Evolutionary conservation across 345 rosid species (phyloP).

Genomic region (Melaleuca alternifolia): DNA sequence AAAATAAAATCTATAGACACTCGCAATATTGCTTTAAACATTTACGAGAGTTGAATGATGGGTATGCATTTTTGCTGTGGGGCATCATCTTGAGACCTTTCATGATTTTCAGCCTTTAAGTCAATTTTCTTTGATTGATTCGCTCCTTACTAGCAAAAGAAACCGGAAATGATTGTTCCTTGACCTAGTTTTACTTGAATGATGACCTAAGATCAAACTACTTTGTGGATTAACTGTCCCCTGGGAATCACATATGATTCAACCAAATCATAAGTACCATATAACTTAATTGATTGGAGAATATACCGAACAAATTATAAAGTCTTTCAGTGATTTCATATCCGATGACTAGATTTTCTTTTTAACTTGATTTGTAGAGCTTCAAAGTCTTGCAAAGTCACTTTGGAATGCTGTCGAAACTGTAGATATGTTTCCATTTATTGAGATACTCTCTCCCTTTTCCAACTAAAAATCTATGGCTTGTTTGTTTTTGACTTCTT

Average conservation of each 20-base stretch:
- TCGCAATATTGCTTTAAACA: too few relatives aligned
- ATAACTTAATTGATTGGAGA: too few relatives aligned
- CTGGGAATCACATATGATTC: too few relatives aligned
- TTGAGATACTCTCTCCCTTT: neutral
- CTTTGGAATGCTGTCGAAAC: neutral
- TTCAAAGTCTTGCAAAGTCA: neutral
- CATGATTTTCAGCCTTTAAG: neutral
- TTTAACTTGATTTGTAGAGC: accelerated
- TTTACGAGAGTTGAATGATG: too few relatives aligned
- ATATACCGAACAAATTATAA: too few relatives aligned
- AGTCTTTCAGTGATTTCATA: neutral
- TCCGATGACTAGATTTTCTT: accelerated
- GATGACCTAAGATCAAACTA: neutral
- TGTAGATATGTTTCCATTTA: neutral
- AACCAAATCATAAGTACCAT: neutral
- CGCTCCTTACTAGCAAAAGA: neutral
- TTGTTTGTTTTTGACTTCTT: neutral
- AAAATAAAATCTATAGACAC: too few relatives aligned
- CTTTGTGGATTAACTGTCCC: neutral
- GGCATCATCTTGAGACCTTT: neutral
- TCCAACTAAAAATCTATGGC: accelerated
- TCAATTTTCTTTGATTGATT: neutral
- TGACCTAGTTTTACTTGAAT: neutral
- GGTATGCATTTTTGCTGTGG: neutral
- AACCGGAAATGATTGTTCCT: neutral